These are phyloP conservation scores for Beauveria caledonica DNA, from an alignment of 2,329 filamentous ascomycete species.

Conservation along the genomic window DNA sequence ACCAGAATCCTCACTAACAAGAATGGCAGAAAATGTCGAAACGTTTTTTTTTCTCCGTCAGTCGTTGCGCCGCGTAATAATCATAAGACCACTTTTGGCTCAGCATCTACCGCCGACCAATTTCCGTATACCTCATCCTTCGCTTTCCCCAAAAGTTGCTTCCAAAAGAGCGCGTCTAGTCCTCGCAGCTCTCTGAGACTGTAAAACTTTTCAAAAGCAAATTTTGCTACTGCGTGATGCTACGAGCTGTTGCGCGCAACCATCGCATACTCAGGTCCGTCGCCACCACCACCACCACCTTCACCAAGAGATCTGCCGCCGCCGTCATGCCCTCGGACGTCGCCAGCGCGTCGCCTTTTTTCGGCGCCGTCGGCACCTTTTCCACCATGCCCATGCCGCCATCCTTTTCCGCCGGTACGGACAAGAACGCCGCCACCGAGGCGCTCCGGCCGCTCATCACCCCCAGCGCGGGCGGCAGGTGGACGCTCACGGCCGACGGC, in stretches of 20 bases:
- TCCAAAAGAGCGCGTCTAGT: not conserved
- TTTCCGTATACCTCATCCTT: not conserved
- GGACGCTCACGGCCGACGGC: constrained; percentile 42
- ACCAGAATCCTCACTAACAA: not conserved
- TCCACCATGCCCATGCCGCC: constrained; percentile 22
- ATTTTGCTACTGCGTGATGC: not conserved
- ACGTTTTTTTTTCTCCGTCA: not conserved
- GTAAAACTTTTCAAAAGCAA: not conserved
- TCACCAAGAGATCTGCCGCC: not conserved
- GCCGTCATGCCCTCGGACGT: constrained; percentile 8
- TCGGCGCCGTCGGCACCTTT: constrained; percentile 5
- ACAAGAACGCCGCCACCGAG: constrained; percentile 28
- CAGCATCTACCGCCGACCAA: not conserved
- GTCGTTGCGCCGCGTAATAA: not conserved
- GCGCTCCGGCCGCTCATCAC: constrained; percentile 33
- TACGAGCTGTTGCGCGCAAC: not conserved
- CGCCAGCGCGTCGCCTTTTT: not conserved
- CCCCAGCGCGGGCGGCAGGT: constrained; percentile 31
- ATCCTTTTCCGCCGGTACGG: constrained; percentile 38
- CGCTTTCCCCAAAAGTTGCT: not conserved
- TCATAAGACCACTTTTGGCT: not conserved
- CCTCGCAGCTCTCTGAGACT: not conserved
- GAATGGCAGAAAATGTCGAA: not conserved
- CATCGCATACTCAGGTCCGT: not conserved
- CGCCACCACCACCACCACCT: not conserved